These are phyloP conservation scores for Erigeron philadelphicus DNA, from an alignment of 140 eudicot genomes.

Conservation along the genomic window DNA sequence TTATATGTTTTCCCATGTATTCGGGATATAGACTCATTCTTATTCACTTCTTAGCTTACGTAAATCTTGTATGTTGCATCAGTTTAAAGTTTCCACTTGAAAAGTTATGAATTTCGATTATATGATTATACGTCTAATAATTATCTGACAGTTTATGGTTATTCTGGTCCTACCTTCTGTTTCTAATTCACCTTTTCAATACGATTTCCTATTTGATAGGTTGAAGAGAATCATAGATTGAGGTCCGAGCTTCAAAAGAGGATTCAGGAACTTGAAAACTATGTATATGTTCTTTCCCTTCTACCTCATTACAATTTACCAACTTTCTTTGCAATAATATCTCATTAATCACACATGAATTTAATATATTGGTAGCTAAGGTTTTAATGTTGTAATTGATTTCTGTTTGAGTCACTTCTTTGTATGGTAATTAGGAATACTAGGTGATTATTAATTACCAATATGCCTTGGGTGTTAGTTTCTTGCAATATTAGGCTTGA, in stretches of 20 bases:
- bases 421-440: no score
- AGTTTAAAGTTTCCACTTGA: no score
- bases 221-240: constrained; percentile 80
- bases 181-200: constrained; percentile 2
- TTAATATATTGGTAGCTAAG: no score
- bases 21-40: not conserved
- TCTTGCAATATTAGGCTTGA: no score
- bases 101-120: not conserved
- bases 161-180: constrained; percentile 14
- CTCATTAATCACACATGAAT: no score
- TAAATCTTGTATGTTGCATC: no score
- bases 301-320: no score
- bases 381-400: no score
- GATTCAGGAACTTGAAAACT: constrained; percentile 59
- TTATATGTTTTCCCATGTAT: not conserved
- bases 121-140: not conserved
- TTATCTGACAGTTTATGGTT: not conserved
- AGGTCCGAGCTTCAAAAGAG: constrained; percentile 70
- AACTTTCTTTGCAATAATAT: no score
- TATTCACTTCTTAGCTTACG: not conserved
- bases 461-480: no score
- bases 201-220: constrained; percentile 37
- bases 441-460: no score
- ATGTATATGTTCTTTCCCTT: constrained; percentile 44
- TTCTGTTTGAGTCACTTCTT: no score